These are phyloP conservation scores for Phaseolus coccineus DNA, from an alignment of 331 rosid species.

Conservation along the genomic window DNA sequence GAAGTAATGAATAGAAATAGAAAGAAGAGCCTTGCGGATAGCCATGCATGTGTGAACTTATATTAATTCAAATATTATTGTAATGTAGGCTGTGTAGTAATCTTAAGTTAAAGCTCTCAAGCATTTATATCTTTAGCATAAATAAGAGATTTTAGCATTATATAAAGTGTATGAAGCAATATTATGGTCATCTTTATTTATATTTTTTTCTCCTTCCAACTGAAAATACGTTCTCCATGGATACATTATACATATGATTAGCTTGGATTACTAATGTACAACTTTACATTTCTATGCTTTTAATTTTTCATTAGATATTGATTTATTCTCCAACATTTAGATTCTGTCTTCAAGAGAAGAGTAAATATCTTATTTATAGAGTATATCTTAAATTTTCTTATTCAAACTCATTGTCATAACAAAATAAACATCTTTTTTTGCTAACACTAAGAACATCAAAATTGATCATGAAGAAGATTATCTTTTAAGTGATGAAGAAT, in stretches of 20 bases:
- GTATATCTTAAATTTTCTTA: neutral
- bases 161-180: neutral
- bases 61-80: no score
- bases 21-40: no score
- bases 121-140: no score
- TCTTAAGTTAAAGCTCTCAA: no score
- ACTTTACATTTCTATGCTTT: neutral
- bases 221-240: neutral
- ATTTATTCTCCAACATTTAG: slow-evolving; percentile 15
- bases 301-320: slow-evolving; percentile 1
- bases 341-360: neutral
- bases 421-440: neutral
- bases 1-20: no score
- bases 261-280: neutral
- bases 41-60: no score
- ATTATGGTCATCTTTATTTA: neutral
- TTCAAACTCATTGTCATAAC: neutral
- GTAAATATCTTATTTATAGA: neutral
- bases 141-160: no score
- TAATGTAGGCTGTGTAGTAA: no score
- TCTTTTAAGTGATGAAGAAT: neutral
- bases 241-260: neutral
- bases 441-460: neutral
- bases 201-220: neutral
- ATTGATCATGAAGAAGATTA: neutral